Evolutionary conservation across 2,329 filamentous ascomycete genomes (phyloP), one percentile per base, ranked within the genome.

Genomic region (Nannizziopsis barbatae): DNA sequence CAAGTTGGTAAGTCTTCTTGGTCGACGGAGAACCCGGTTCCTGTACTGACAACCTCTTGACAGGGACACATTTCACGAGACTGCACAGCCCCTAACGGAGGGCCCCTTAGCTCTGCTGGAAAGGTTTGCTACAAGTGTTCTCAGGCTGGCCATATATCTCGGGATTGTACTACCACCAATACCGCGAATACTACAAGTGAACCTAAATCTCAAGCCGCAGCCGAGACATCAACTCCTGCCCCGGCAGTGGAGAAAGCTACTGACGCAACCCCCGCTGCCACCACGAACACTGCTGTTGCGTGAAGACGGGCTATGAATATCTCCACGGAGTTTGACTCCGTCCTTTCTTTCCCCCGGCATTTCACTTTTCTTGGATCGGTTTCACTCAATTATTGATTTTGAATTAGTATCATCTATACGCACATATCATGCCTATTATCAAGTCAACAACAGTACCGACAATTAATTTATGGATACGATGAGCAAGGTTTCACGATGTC

Each of bases 91-190:
- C 90, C 92, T 55, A 96, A 96, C 68, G 92, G 92, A 50, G 92
- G 92, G 18, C 88, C 90, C 41, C 76, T 96, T 57, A 95, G 92
- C 78, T 93, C 87, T 55, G 87, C 86, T 54, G 90, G 90, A 64
- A 98, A 96, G 81, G 95, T 89, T 56, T 98, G 92, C 80, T 98
- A 98, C 75, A 84, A 89, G 69, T 98, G 92, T 66, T 87, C 90
- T 57, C 86, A 95, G 73, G 81, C 88, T 50, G 92, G 92, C 46
- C 90, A 96, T 71, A 96, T 96, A 69, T 94, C 87, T 51, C 84
- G 90, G 55, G 90, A 96, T 60, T 95, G 92, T 75, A 84, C 88
- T 69, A 88, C 79, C 81, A 83, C 79, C 57, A 75, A 76, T 57
- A 63, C 72, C 50, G 71, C 72, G 52, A 70, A 66, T 51, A 54